A percentile compares a stretch with the other conserved stretches of the same genome.
Conservation (phyloP, 257 asterid species). For the Solanum clarkiae region DNA sequence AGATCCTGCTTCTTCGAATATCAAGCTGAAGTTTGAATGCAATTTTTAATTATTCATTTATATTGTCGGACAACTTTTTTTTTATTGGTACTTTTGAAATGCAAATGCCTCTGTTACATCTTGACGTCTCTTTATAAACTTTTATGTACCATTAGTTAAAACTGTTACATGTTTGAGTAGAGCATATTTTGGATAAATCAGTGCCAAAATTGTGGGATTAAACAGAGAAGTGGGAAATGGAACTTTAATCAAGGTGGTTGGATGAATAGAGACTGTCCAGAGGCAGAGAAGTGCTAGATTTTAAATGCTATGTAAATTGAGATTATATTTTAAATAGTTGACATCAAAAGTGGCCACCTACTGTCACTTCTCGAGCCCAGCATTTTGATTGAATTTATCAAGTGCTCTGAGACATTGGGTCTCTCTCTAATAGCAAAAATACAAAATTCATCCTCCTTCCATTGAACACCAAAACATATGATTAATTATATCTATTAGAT, state of each 20-base stretch:
- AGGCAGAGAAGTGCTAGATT: neutral
- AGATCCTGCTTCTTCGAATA: neutral
- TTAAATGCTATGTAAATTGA: neutral
- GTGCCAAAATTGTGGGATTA: neutral
- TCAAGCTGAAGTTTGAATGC: neutral
- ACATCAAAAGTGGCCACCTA: neutral
- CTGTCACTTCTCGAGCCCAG: neutral
- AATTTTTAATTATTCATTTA: too few relatives aligned
- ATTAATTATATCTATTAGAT: too few relatives aligned
- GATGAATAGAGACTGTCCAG: neutral
- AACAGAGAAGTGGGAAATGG: neutral
- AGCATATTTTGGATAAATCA: neutral
- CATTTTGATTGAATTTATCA: neutral
- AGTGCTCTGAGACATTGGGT: too few relatives aligned
- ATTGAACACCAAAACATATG: neutral
- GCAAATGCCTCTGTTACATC: neutral
- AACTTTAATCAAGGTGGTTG: neutral
- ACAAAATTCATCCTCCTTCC: too few relatives aligned
- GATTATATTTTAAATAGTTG: neutral
- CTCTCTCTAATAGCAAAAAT: too few relatives aligned
- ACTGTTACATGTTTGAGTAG: neutral
- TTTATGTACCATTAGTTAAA: neutral
- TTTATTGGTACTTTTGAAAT: neutral
- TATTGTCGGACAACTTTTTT: neutral
- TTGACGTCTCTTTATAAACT: neutral